phyloP scores from a whole-genome alignment of 306 rosid species.

The Rubus parviflorus region DNA sequence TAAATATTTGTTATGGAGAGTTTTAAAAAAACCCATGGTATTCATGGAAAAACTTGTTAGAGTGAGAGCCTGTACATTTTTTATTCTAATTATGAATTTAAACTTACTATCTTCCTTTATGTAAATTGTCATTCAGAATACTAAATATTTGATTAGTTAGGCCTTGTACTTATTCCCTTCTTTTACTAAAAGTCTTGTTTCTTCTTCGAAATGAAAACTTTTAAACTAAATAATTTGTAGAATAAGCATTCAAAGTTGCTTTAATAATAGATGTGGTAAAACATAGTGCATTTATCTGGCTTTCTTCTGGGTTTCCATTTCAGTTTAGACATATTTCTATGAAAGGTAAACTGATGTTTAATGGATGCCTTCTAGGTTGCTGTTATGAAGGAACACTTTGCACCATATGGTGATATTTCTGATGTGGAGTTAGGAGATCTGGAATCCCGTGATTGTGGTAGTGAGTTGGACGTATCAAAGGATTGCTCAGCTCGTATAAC shows the following conservation, averaged over 20 bases:
- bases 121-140: neutral
- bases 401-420: conserved; percentile 62
- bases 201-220: neutral
- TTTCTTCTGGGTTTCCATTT: neutral
- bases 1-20: neutral
- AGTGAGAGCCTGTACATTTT: neutral
- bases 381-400: conserved; percentile 76
- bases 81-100: neutral
- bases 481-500: conserved; percentile 39
- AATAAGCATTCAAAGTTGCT: neutral
- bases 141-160: neutral
- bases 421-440: conserved; percentile 53
- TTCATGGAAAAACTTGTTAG: neutral
- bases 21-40: neutral
- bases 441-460: conserved; percentile 30
- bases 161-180: neutral
- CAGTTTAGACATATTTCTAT: conserved; percentile 4
- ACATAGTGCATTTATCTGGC: neutral
- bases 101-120: neutral
- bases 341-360: conserved; percentile 23
- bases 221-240: neutral
- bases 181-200: neutral
- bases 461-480: conserved; percentile 47
- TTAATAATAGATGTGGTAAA: neutral
- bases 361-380: conserved; percentile 47